Base-by-base conservation (phyloP, 2,329 filamentous ascomycete species). In the Claviceps sp. region DNA sequence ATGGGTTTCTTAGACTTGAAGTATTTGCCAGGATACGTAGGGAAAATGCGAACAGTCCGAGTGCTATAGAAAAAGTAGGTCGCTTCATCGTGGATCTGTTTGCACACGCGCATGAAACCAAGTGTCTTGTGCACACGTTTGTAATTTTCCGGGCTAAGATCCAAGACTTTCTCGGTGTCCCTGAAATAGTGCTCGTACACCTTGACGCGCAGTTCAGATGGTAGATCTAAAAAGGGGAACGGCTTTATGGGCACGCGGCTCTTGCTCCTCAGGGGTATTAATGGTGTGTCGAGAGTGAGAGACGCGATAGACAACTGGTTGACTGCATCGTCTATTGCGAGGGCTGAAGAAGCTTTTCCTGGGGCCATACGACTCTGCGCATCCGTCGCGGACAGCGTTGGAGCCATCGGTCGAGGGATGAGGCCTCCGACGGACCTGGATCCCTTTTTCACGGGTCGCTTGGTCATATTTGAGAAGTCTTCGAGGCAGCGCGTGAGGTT, bases 1-100 rank as follows among this genome's bases (percentile, higher is more conserved):
- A 90, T 71, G 1, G 85, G 85, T 58, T 79, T 79, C 68, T 86
- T 86, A 34, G 81, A 82, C 67, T 87, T 84, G 70, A 86, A 86
- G 67, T 84, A 82, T 41, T 76, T 74, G 45, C 81, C 81, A 5
- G 77, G 76, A 22, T 77, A 71, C 3, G 76, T 81, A 13, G 84
- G 82, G 59, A 88, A 88, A 38, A 89, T 64, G 51, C 83, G 81
- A 50, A 85, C 76, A 0, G 76, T 72, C 50, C 78, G 75, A 8
- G 72, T 74, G 61, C 77, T 77, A 66, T 85, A 88, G 63, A 87
- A 85, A 55, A 75, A 72, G 58, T 82, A 75, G 0, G 78, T 76
- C 1, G 83, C 80, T 64, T 88, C 85, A 16, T 66, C 62, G 60
- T 85, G 78, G 42, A 86, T 69, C 50, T 74, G 76, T 50, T 72